A percentile compares a stretch with the other conserved stretches of the same genome.
Conservation (phyloP, 352 stramenopile species). For the Pythium sp. region DNA sequence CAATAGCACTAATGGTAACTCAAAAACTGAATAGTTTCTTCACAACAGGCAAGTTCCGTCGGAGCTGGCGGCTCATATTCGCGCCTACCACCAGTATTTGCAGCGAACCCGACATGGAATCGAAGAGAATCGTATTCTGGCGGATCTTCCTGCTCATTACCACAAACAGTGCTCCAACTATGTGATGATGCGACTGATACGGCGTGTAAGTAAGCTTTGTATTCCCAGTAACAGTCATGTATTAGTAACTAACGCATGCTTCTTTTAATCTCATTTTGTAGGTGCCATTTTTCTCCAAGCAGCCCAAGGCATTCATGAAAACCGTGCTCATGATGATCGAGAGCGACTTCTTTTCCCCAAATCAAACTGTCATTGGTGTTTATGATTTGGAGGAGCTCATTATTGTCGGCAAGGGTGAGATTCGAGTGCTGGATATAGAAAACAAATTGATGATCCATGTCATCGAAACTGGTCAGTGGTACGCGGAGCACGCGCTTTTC, state of each 20-base stretch:
- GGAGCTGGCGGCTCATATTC: constrained; percentile 17
- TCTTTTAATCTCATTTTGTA: neutral
- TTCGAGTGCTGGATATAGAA: constrained; percentile 20
- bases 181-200: constrained; percentile 18
- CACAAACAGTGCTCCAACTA: constrained; percentile 21
- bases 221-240: neutral
- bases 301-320: constrained; percentile 19
- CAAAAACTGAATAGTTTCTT: constrained; percentile 11
- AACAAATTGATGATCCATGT: constrained; percentile 7
- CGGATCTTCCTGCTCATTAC: constrained; percentile 21
- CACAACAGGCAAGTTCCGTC: constrained; percentile 13
- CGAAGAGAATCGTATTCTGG: constrained; percentile 20
- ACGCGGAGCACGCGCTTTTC: constrained; percentile 24
- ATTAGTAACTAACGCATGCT: neutral
- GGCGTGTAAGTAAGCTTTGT: constrained; percentile 4
- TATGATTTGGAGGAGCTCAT: constrained; percentile 21
- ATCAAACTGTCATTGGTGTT: constrained; percentile 17
- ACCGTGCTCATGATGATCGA: constrained; percentile 18
- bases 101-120: constrained; percentile 24
- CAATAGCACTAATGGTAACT: neutral
- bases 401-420: constrained; percentile 18
- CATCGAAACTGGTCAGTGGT: constrained; percentile 18
- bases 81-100: constrained; percentile 24
- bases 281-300: constrained; percentile 23
- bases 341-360: constrained; percentile 23